Evolutionary conservation across 371 early-diverging fungal genomes (phyloP).

Genomic region (Saksenaea vasiformis): DNA sequence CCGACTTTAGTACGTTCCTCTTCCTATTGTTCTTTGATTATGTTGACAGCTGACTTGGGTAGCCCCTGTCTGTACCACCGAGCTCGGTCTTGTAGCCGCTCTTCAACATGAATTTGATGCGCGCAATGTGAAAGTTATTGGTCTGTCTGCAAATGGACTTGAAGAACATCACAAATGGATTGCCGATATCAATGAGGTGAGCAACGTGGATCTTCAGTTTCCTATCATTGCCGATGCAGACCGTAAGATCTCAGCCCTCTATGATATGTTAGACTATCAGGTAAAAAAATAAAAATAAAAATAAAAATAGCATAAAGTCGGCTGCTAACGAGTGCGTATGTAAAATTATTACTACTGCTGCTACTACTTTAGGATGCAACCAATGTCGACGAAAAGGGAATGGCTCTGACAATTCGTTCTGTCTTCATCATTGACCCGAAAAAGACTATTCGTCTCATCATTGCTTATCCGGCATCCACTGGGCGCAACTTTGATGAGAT

Average conservation of each 20-base stretch:
- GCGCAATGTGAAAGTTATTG: conserved; percentile 87
- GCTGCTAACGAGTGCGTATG: too few species aligned
- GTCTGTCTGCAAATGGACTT: conserved; percentile 85
- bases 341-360: too few species aligned
- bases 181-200: conserved; percentile 84
- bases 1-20: conserved; percentile 76
- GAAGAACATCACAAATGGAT: conserved; percentile 84
- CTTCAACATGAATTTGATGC: conserved; percentile 71
- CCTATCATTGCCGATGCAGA: conserved; percentile 91
- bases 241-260: conserved; percentile 78
- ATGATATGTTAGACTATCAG: conserved; percentile 89
- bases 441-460: conserved; percentile 81
- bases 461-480: conserved; percentile 87
- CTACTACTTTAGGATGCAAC: conserved; percentile 76
- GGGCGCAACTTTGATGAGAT: conserved; percentile 96
- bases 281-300: neutral
- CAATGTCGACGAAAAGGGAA: conserved; percentile 81
- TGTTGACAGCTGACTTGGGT: neutral
- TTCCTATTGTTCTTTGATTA: neutral
- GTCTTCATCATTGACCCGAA: conserved; percentile 93
- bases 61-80: conserved; percentile 94
- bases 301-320: too few species aligned
- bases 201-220: conserved; percentile 73
- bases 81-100: conserved; percentile 87
- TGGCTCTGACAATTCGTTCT: conserved; percentile 90